Base-by-base conservation (phyloP, 805 yeast genomes). In the Lipomyces orientalis region DNA sequence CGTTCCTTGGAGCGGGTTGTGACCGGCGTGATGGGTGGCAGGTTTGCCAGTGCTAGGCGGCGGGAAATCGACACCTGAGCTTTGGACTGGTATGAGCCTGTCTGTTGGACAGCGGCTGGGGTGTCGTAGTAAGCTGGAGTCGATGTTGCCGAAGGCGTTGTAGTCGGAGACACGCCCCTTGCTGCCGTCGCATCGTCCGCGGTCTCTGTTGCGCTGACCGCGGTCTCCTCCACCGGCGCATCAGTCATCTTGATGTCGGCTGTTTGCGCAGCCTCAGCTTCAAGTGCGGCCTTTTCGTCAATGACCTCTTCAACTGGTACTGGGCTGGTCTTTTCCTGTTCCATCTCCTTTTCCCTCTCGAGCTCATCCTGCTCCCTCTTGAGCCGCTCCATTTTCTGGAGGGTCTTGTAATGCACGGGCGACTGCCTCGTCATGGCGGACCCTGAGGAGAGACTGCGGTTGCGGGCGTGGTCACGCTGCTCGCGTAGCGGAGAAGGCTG, bases 21-120 rank as follows among this genome's bases (percentile, higher is more conserved):
- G 59, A 69, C 70, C 9, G 72, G 72, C 8, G 72, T 69, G 57
- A 69, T 67, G 12, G 72, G 72, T 22, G 72, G 72, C 39, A 69
- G 67, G 58, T 69, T 69, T 6, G 72, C 72, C 12, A 60, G 61
- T 34, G 72, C 71, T 12, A 69, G 68, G 16, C 67, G 62, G 22
- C 72, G 64, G 33, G 72, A 65, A 31, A 69, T 56, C 12, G 65
- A 43, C 19, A 54, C 33, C 34, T 64, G 67, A 9, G 33, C 4
- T 29, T 49, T 58, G 16, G 31, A 43, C 4, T 2, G 52, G 14
- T 16, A 19, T n/a, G 57, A 16, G 37, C 19, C 22, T 31, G 58
- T 33, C 16, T 39, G 61, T 12, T 46, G 58, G 31, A 34, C 29
- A 12, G 35, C 29, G n/a, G 54, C 16, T 14, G 57, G 29, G 19